Conservation (phyloP, 2,329 filamentous ascomycete genomes). For the Didymella exigua region DNA sequence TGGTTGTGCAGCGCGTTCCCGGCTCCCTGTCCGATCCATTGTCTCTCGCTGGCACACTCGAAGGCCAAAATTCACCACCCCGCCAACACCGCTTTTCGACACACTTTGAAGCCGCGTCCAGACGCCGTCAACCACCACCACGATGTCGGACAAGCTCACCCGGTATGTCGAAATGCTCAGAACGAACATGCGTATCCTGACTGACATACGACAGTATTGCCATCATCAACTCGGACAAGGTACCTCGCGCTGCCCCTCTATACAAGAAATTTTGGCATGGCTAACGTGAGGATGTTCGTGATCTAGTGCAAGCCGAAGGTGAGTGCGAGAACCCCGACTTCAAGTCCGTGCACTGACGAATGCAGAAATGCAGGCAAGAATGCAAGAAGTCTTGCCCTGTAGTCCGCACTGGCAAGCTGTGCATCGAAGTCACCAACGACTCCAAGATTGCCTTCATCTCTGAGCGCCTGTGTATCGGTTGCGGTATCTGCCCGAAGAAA, state of each 20-base stretch:
- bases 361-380: conserved; percentile 96
- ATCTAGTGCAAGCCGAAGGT: conserved; percentile 86
- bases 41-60: conserved; percentile 21
- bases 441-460: conserved; percentile 98
- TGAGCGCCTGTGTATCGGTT: conserved; percentile 93
- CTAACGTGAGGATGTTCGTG: conserved; percentile 51
- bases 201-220: conserved; percentile 70
- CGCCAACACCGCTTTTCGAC: conserved; percentile 23
- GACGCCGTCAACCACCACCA: conserved; percentile 26
- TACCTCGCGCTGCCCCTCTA: conserved; percentile 57
- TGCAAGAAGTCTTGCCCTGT: conserved; percentile 99
- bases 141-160: conserved; percentile 92
- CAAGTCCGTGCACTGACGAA: conserved; percentile 23
- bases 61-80: conserved; percentile 26
- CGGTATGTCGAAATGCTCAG: conserved; percentile 65
- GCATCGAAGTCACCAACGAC: conserved; percentile 87
- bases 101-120: conserved; percentile 12
- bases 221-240: conserved; percentile 99
- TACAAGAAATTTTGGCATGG: conserved; percentile 36
- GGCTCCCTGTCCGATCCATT: neutral
- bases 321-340: conserved; percentile 41
- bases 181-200: neutral
- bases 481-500: conserved; percentile 99
- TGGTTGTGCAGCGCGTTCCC: conserved; percentile 4
- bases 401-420: conserved; percentile 94